A percentile compares a stretch with the other conserved stretches of the same genome.
phyloP scores from a whole-genome alignment of 768 basidiomycete genomes.

The Hygrocybe punicea region DNA sequence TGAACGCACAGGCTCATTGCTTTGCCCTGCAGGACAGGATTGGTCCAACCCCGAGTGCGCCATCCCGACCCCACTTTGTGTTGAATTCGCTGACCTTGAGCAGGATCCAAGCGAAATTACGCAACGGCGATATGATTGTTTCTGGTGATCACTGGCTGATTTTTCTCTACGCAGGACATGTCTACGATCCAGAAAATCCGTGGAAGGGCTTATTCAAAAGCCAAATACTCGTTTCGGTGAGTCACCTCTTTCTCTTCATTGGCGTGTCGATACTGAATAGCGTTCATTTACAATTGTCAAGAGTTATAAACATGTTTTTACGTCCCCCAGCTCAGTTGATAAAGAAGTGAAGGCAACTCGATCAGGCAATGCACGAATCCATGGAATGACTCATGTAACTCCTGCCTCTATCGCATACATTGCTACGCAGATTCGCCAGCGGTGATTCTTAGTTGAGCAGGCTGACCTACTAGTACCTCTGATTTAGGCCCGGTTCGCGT shows the following conservation, averaged over 20 bases:
- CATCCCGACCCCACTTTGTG: too few relatives aligned
- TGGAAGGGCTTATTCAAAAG: too few relatives aligned
- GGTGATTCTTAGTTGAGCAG: not conserved
- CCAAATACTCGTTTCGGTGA: slow-evolving; percentile 4
- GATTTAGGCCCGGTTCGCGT: not conserved
- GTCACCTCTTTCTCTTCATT: not conserved
- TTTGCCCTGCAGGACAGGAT: too few relatives aligned
- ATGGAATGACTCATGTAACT: too few relatives aligned
- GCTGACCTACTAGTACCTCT: not conserved
- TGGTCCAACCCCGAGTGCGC: too few relatives aligned
- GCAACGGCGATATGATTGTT: too few relatives aligned
- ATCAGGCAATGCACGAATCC: slow-evolving; percentile 19
- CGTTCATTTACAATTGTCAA: too few relatives aligned
- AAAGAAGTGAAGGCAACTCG: slow-evolving; percentile 24
- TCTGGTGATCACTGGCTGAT: too few relatives aligned
- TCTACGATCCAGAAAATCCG: too few relatives aligned
- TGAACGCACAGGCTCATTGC: not conserved
- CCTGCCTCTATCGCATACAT: slow-evolving; percentile 19
- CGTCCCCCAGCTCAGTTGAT: slow-evolving; percentile 27
- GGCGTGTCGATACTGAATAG: not conserved
- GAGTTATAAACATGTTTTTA: slow-evolving; percentile 9
- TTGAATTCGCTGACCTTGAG: too few relatives aligned
- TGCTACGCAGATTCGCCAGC: slow-evolving; percentile 12
- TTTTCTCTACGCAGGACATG: too few relatives aligned
- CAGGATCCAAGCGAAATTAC: too few relatives aligned